Base-by-base conservation (phyloP, 148 eudicot species). In the Pharnaceum exiguum region DNA sequence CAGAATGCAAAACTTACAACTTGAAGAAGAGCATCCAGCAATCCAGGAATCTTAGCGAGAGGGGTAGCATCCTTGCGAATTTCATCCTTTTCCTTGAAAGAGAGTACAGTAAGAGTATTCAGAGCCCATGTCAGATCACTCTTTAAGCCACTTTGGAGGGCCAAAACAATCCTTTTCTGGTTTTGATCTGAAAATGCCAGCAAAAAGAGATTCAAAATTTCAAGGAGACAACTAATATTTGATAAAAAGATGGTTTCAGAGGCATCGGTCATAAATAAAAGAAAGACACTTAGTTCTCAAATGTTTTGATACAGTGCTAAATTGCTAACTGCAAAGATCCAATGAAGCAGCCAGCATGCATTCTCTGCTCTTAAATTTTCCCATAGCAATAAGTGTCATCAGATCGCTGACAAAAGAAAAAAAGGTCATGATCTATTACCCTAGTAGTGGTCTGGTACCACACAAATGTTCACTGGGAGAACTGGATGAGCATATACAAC, bases 11-110 rank as follows among this genome's bases (percentile, higher is more conserved):
- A 71, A 81, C 96, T 26, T 93, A 93, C 96, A 65, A 88, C 79
- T 81, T 85, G 96, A 69, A 93, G 96, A 76, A 93, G 81, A 67
- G 99, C 95, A 83, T 93, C 96, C 24, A 88, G 95, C 60, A 93
- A 59, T 59, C 99, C 99, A 36, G 95, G 82, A 49, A 93, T 78
- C 69, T 85, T 88, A 39, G 96, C 83, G 46, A 93, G 91, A 51
- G 98, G 86, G 42, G 87, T 88, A 42, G 96, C 79, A 73, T 88
- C 96, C 78, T 82, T 93, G 18, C 99, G 86, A 68, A 85, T 62
- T 60, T 93, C 96, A 51, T 93, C 99, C 69, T 88, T 93, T 76
- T 93, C 99, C 77, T 85, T 93, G 73, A 93, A 93, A 31, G 96
- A 86, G 12, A 93, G 95, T 64, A 88, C 72, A 44, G 87, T 88